A percentile compares a stretch with the other conserved stretches of the same genome.
These are phyloP conservation scores for Coemansia sp. DNA, from an alignment of 192 early-diverging fungal genomes.

Conservation along the genomic window DNA sequence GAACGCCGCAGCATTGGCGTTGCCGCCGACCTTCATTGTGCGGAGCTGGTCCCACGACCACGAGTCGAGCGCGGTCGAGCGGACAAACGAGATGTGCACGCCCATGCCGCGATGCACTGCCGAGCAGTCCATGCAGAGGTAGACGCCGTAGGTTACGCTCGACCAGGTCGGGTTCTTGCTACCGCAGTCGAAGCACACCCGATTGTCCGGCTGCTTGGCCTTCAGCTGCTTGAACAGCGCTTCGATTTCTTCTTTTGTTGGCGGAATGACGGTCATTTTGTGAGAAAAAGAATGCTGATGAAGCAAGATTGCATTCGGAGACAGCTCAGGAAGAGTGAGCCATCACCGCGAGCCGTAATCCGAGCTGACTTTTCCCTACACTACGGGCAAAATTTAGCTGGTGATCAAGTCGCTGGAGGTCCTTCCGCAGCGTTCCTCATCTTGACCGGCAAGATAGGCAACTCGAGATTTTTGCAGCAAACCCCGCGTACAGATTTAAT, in stretches of 20 bases:
- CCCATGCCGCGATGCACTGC: slow-evolving; percentile 94
- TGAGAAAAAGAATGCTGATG: no score
- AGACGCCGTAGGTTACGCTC: slow-evolving; percentile 89
- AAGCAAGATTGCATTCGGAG: no score
- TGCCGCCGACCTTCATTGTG: slow-evolving; percentile 85
- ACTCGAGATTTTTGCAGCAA: no score
- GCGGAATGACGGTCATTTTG: slow-evolving; percentile 30
- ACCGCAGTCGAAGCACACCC: slow-evolving; percentile 93
- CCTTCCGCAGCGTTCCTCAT: no score
- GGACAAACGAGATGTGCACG: slow-evolving; percentile 95
- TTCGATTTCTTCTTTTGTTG: slow-evolving; percentile 42
- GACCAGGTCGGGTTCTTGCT: slow-evolving; percentile 96
- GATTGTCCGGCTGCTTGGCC: slow-evolving; percentile 39
- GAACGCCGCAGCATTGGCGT: slow-evolving; percentile 73
- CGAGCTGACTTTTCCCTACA: no score
- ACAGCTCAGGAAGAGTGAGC: no score
- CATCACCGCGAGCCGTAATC: no score
- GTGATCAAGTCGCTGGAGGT: no score
- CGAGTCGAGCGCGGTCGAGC: slow-evolving; percentile 83
- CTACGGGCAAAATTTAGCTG: no score
- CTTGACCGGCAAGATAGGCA: no score
- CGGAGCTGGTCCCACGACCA: slow-evolving; percentile 94
- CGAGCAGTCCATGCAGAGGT: slow-evolving; percentile 94
- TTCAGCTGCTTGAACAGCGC: slow-evolving; percentile 45
- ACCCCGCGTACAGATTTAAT: no score